These are phyloP conservation scores for Coemansia sp. DNA, from an alignment of 371 early-diverging fungal genomes.

Conservation along the genomic window DNA sequence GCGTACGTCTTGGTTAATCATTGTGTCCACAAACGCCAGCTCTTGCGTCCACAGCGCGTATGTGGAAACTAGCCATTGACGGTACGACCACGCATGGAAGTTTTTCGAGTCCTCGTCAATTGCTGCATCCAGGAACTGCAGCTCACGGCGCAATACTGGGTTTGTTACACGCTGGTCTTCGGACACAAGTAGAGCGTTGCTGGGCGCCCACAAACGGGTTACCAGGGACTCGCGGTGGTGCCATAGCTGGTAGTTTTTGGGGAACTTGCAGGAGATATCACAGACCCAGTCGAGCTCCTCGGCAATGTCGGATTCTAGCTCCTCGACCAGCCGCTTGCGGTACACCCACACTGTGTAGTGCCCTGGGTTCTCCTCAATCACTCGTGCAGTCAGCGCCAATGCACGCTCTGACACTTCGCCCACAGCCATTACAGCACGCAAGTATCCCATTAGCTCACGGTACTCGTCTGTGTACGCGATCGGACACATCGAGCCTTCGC, in stretches of 20 bases:
- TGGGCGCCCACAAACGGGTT: slow-evolving; percentile 54
- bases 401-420: slow-evolving; percentile 80
- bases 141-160: slow-evolving; percentile 88
- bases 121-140: slow-evolving; percentile 66
- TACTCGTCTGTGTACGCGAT: slow-evolving; percentile 86
- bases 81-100: slow-evolving; percentile 96
- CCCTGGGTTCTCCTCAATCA: slow-evolving; percentile 83
- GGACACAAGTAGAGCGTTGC: slow-evolving; percentile 36
- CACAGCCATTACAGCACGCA: slow-evolving; percentile 72
- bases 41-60: slow-evolving; percentile 83
- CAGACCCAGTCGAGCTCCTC: slow-evolving; percentile 77
- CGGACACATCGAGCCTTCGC: slow-evolving; percentile 80
- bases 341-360: slow-evolving; percentile 96
- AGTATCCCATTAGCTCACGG: slow-evolving; percentile 81
- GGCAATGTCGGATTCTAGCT: slow-evolving; percentile 60
- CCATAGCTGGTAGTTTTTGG: slow-evolving; percentile 96
- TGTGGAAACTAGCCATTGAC: slow-evolving; percentile 84
- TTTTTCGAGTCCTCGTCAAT: slow-evolving; percentile 90
- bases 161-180: slow-evolving; percentile 64
- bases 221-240: slow-evolving; percentile 86
- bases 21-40: slow-evolving; percentile 63
- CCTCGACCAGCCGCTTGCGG: slow-evolving; percentile 73
- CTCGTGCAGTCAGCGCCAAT: slow-evolving; percentile 71
- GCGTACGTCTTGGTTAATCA: slow-evolving; percentile 78
- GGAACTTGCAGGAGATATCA: slow-evolving; percentile 67